Conservation (phyloP, 2,329 filamentous ascomycete genomes). For the Neocucurbitaria cava region DNA sequence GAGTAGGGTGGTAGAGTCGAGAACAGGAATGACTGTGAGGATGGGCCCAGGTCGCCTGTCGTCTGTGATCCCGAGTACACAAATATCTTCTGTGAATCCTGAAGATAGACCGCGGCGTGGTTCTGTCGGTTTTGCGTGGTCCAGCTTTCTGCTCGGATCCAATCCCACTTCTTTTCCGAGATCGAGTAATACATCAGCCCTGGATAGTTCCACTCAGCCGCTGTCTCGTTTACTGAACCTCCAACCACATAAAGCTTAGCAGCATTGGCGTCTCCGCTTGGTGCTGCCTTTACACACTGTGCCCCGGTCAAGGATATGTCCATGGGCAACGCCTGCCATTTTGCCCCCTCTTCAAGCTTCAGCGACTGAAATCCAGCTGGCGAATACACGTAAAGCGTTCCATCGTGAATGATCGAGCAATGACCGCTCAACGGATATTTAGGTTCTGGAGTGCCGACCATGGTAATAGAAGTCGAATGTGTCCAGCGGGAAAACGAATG, state of each 20-base stretch:
- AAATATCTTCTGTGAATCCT: conserved; percentile 73
- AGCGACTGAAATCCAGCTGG: conserved; percentile 77
- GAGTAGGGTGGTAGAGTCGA: conserved; percentile 69
- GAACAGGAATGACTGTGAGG: conserved; percentile 79
- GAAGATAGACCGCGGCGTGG: conserved; percentile 79
- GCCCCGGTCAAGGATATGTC: conserved; percentile 77
- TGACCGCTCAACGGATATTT: conserved; percentile 73
- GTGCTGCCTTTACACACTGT: conserved; percentile 75
- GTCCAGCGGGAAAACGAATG: conserved; percentile 23
- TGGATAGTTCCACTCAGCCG: conserved; percentile 61
- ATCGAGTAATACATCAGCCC: conserved; percentile 78
- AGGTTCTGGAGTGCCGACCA: conserved; percentile 74
- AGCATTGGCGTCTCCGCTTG: conserved; percentile 62
- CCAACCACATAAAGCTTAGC: conserved; percentile 82
- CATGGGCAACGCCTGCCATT: conserved; percentile 72
- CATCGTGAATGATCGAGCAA: conserved; percentile 81
- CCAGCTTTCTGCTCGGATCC: conserved; percentile 56
- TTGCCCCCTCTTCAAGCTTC: conserved; percentile 69
- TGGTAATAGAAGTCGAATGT: conserved; percentile 47
- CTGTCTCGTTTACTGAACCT: conserved; percentile 58
- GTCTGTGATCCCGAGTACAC: conserved; percentile 80
- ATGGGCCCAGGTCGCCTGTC: conserved; percentile 60
- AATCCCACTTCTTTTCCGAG: conserved; percentile 64
- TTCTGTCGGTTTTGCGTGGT: conserved; percentile 72
- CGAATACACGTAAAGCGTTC: conserved; percentile 86